Evolutionary conservation across 768 basidiomycete species (phyloP).

Genomic region (Lentinus tigrinus): DNA sequence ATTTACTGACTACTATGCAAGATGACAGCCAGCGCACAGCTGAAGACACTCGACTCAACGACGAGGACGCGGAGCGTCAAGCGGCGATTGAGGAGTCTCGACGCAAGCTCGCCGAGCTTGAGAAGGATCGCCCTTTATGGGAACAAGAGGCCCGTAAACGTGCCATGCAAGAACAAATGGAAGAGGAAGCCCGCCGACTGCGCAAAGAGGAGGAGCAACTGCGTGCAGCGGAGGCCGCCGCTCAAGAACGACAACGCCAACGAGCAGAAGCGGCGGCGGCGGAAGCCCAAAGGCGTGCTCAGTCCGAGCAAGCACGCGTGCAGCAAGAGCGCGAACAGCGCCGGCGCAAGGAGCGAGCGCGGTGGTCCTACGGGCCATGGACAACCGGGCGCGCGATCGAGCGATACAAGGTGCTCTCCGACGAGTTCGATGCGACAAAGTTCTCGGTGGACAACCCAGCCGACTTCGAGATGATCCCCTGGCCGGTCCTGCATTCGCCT

Average conservation of each 20-base stretch:
- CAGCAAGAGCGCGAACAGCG: slow-evolving; percentile 40
- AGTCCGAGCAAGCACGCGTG: slow-evolving; percentile 28
- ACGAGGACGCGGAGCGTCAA: slow-evolving; percentile 37
- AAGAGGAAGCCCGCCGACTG: slow-evolving; percentile 27
- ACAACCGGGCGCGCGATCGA: slow-evolving; percentile 66
- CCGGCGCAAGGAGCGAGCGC: slow-evolving; percentile 46
- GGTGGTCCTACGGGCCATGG: slow-evolving; percentile 65
- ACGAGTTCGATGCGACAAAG: slow-evolving; percentile 61
- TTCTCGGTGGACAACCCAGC: slow-evolving; percentile 54
- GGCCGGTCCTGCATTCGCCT: slow-evolving; percentile 68
- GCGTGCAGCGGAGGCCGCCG: slow-evolving; percentile 16
- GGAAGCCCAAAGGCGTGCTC: slow-evolving; percentile 30
- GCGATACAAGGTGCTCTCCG: slow-evolving; percentile 58
- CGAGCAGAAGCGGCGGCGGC: slow-evolving; percentile 26
- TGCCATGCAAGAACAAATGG: slow-evolving; percentile 42
- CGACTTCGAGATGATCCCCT: slow-evolving; percentile 65
- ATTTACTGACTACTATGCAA: neutral
- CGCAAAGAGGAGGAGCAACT: slow-evolving; percentile 17
- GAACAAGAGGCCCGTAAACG: slow-evolving; percentile 52
- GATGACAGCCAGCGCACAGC: neutral
- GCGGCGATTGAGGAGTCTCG: slow-evolving; percentile 61
- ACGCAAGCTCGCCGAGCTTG: slow-evolving; percentile 66
- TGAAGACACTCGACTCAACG: neutral
- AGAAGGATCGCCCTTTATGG: slow-evolving; percentile 62
- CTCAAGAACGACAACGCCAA: slow-evolving; percentile 23